Evolutionary conservation across 192 early-diverging fungal genomes (phyloP), one percentile per base, ranked within the genome.

Genomic region (Jimgerdemannia flammicorona): DNA sequence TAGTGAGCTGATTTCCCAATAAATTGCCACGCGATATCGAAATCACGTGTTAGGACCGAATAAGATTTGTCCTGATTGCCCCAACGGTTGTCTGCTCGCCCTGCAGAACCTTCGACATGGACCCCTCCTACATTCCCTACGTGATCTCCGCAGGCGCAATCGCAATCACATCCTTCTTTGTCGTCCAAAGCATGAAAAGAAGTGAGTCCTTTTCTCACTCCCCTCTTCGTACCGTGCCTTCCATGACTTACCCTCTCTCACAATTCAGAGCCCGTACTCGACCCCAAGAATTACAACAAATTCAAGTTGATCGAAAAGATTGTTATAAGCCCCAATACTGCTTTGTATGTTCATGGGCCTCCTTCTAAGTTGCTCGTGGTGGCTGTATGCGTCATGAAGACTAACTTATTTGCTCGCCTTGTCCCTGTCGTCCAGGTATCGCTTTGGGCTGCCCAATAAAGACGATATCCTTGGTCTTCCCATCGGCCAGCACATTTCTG

Each of bases 401-500:
- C 66, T 72, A 70, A 78, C 66, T 17, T 44, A 77, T 42, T 70
- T 42, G 29, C 29, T 29, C 29, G 29, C 29, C 64, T 19, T 68
- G 6, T 68, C 40, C 3, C 40, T 3, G 10, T 11, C 63, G 9
- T 49, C 17, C 74, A 93, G 91, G 76, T 97, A 97, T 81, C 93
- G 94, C 59, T 95, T 98, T 79, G 91, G 80, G 64, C 87, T 98
- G 44, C 93, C 95, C 4, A 59, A 82, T 40, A 81, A 87, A 67
- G 87, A 92, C 64, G 84, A 84, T 44, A 73, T 83, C 43, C 85
- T 98, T 66, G 95, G 95, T n/a, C 85, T 98, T 69, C 96, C 96
- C 66, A 95, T 94, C 75, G 96, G 96, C 3, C 95, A 96, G 83
- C 96, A 98, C 77, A 94, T 98, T 79, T 93, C 94, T 54, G 78